phyloP scores from a whole-genome alignment of 805 yeast genomes.

The Kurtzmaniella cleridarum region DNA sequence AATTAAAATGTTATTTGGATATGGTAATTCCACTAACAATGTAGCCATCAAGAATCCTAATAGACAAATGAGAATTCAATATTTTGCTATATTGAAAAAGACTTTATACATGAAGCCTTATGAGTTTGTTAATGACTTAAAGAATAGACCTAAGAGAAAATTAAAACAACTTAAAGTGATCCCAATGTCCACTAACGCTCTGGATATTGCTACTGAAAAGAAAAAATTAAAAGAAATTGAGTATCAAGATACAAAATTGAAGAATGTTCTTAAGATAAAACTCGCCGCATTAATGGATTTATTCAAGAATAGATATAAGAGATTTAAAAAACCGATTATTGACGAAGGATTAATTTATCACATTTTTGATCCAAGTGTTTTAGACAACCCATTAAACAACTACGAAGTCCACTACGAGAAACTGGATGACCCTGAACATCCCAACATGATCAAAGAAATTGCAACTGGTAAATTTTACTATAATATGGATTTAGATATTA shows the following conservation, averaged over 20 bases:
- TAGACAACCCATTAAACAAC: constrained; percentile 29
- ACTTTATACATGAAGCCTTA: constrained; percentile 64
- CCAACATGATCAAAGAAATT: constrained; percentile 76
- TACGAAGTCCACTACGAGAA: constrained; percentile 41
- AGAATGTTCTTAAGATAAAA: constrained; percentile 79
- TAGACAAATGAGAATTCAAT: constrained; percentile 44
- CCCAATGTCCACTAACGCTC: constrained; percentile 16
- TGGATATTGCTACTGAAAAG: constrained; percentile 30
- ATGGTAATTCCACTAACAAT: constrained; percentile 38
- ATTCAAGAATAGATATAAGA: constrained; percentile 78
- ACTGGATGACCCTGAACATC: constrained; percentile 38
- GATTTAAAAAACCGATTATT: constrained; percentile 85
- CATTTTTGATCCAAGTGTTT: constrained; percentile 60
- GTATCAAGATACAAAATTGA: constrained; percentile 72
- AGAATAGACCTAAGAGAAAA: constrained; percentile 49
- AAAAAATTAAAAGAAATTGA: constrained; percentile 46
- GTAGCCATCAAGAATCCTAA: constrained; percentile 43
- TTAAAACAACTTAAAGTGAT: constrained; percentile 35
- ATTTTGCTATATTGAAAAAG: constrained; percentile 47
- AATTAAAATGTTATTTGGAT: constrained; percentile 53
- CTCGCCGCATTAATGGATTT: constrained; percentile 85
- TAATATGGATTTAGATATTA: constrained; percentile 90
- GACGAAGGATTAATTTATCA: constrained; percentile 73
- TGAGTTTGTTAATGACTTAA: constrained; percentile 60
- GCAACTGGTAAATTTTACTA: constrained; percentile 65